Conservation (phyloP, 192 early-diverging fungal genomes). For the Linnemannia elongata region DNA sequence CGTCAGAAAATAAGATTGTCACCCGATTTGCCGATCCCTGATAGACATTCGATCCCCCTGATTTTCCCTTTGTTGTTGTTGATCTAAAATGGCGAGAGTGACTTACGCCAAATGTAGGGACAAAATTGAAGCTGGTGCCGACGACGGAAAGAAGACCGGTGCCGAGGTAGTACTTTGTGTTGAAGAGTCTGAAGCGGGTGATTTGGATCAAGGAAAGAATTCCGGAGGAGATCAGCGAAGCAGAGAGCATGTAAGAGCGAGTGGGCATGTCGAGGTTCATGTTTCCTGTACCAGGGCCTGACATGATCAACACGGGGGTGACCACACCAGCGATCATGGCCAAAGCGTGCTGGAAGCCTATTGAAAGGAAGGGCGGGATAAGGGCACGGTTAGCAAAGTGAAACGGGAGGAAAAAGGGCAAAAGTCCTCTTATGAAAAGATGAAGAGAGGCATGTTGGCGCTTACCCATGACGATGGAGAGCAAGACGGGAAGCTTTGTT, state of each 20-base stretch:
- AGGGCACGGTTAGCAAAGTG: background rate
- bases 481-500: conserved; percentile 55
- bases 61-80: background rate
- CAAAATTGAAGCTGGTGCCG: conserved; percentile 65
- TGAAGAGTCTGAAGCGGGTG: conserved; percentile 59
- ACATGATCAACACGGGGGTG: conserved; percentile 62
- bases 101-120: conserved; percentile 58
- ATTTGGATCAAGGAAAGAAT: conserved; percentile 62
- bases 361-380: background rate
- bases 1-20: background rate
- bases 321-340: conserved; percentile 60
- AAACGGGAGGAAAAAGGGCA: background rate
- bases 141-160: conserved; percentile 66
- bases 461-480: conserved; percentile 63
- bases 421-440: conserved; percentile 1
- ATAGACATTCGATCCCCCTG: background rate
- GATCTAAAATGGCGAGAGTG: background rate
- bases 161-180: conserved; percentile 60
- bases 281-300: conserved; percentile 56
- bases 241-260: conserved; percentile 61
- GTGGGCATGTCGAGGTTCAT: conserved; percentile 56
- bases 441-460: background rate
- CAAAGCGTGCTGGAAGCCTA: conserved; percentile 42
- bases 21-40: background rate
- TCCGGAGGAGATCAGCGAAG: conserved; percentile 63